Conservation (phyloP, 176 grass and related monocot genomes). For the Eragrostis nindensis region DNA sequence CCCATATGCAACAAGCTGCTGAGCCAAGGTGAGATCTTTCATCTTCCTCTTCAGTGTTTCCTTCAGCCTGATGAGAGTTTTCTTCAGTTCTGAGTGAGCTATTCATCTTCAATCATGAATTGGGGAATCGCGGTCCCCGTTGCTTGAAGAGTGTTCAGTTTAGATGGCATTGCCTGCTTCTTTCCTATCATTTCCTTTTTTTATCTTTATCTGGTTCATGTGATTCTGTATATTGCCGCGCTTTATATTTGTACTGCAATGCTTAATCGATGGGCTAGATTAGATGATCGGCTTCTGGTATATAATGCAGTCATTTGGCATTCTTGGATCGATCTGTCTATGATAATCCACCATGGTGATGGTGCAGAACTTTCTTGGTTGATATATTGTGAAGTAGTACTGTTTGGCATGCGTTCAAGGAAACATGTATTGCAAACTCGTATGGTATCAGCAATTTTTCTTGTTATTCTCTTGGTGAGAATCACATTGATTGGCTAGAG, state of each 20-base stretch:
- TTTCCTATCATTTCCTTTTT: neutral
- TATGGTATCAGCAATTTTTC: conserved; percentile 8
- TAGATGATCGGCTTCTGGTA: conserved; percentile 23
- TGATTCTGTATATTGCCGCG: neutral
- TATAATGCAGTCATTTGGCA: conserved; percentile 28
- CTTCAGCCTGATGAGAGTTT: conserved; percentile 33
- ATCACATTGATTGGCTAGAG: conserved; percentile 16
- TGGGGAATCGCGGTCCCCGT: conserved; percentile 16
- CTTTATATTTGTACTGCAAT: conserved; percentile 30
- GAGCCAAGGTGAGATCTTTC: conserved; percentile 80
- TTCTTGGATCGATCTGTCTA: conserved; percentile 14
- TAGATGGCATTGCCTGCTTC: conserved; percentile 37
- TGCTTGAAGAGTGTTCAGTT: conserved; percentile 36
- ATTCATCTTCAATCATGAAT: conserved; percentile 34
- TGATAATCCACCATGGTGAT: neutral
- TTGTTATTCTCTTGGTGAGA: conserved; percentile 19
- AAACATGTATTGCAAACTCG: neutral
- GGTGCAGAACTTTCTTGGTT: conserved; percentile 19
- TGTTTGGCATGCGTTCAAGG: conserved; percentile 10
- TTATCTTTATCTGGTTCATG: conserved; percentile 21
- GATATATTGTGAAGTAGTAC: neutral
- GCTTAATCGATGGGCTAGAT: conserved; percentile 4
- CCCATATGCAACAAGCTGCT: conserved; percentile 91
- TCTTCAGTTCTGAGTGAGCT: conserved; percentile 6
- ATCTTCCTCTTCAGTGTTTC: conserved; percentile 26